Evolutionary conservation across 2,329 filamentous ascomycete species (phyloP).

Genomic region (Fusarium armeniacum): DNA sequence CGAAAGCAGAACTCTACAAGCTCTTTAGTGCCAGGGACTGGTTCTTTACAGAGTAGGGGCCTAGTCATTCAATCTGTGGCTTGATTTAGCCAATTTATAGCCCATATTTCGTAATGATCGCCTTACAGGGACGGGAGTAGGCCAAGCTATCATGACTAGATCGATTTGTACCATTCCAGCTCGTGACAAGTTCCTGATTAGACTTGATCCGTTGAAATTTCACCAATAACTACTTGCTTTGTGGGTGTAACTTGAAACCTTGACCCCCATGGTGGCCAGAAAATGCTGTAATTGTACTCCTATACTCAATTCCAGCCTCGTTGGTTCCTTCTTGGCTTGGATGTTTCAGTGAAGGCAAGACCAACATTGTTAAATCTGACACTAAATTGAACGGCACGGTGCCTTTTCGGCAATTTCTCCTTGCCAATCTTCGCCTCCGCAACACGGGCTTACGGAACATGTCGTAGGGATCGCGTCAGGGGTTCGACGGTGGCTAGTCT

Average conservation of each 20-base stretch:
- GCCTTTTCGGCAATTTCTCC: neutral
- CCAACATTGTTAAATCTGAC: no score
- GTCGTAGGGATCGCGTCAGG: neutral
- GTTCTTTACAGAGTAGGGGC: neutral
- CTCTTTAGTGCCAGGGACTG: neutral
- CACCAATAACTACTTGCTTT: neutral
- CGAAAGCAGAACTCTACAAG: neutral
- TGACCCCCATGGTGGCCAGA: neutral
- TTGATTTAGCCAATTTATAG: neutral
- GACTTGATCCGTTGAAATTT: neutral
- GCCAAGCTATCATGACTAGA: neutral
- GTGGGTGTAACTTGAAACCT: neutral
- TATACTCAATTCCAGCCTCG: neutral
- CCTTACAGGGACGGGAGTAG: neutral
- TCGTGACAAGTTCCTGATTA: neutral
- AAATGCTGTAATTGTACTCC: accelerated
- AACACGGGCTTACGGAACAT: neutral
- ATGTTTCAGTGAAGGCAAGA: neutral
- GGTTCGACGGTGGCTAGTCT: neutral
- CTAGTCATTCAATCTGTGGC: neutral
- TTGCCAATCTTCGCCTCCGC: neutral
- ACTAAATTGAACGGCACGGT: neutral
- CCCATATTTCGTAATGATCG: neutral
- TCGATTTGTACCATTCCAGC: neutral
- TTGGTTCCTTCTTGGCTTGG: neutral